phyloP scores from a whole-genome alignment of 345 rosid genomes.

The Microcos paniculata region DNA sequence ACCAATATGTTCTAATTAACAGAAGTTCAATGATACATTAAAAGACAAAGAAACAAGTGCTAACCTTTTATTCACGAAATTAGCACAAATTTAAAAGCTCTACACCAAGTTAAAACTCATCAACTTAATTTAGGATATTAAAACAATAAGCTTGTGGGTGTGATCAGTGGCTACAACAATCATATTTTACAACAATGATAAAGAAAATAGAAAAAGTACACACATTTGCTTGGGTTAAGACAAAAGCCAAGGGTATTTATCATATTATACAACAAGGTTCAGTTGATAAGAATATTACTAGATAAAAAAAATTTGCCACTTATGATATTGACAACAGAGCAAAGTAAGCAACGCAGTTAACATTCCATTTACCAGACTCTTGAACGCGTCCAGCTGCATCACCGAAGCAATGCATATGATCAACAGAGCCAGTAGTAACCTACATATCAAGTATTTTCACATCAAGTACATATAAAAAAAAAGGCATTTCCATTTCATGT shows the following conservation, averaged over 20 bases:
- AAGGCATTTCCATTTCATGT: not conserved
- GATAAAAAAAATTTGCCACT: not conserved
- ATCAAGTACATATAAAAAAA: not conserved
- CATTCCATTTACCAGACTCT: constrained; percentile 55
- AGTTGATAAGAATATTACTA: not conserved
- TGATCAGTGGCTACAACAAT: not conserved
- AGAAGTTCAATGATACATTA: not conserved
- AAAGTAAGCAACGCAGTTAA: not conserved
- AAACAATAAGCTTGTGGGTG: not conserved
- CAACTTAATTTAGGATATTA: not conserved
- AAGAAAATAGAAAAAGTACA: constrained; percentile 3
- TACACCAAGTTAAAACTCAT: not conserved
- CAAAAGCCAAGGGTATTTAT: not conserved
- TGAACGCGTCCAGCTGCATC: constrained; percentile 83
- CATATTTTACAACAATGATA: not conserved
- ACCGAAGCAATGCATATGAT: constrained; percentile 81
- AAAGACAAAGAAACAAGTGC: not conserved
- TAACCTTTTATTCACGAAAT: not conserved
- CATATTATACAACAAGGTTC: not conserved
- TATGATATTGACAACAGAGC: not conserved
- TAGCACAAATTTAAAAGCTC: not conserved
- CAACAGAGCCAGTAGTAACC: constrained; percentile 70
- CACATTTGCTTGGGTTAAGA: not conserved
- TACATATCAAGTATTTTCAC: constrained; percentile 17
- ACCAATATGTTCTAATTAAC: not conserved